These are phyloP conservation scores for Cladosporium sp. DNA, from an alignment of 2,329 filamentous ascomycete species.

Conservation along the genomic window DNA sequence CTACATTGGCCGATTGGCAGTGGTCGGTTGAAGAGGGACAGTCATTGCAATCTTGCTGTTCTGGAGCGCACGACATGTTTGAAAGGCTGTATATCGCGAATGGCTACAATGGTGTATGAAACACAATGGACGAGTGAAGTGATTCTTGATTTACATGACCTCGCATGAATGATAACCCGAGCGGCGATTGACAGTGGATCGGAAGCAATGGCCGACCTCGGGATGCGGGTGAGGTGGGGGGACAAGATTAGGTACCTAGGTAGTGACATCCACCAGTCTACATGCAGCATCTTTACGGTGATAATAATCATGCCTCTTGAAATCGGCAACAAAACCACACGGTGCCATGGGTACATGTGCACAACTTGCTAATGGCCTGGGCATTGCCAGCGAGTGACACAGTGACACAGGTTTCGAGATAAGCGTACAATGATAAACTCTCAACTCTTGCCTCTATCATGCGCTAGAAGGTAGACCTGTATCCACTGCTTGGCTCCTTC, in stretches of 20 bases:
- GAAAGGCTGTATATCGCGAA: background rate
- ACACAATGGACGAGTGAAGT: background rate
- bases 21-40: background rate
- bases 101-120: background rate
- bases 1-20: background rate
- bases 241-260: background rate
- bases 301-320: too few relatives aligned
- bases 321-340: too few relatives aligned
- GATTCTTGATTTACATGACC: background rate
- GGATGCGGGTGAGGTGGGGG: background rate
- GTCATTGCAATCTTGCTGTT: constrained; percentile 5
- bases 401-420: too few relatives aligned
- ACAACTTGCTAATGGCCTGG: too few relatives aligned
- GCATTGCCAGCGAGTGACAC: too few relatives aligned
- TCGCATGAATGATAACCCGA: background rate
- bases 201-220: background rate
- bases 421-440: too few relatives aligned
- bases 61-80: constrained; percentile 1
- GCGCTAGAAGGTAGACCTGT: too few relatives aligned
- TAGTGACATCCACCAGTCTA: too few relatives aligned
- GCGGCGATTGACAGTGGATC: background rate
- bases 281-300: too few relatives aligned
- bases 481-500: too few relatives aligned
- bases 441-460: too few relatives aligned
- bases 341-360: too few relatives aligned